Base-by-base conservation (phyloP, 148 eudicot genomes). In the Mesembryanthemum crystallinum region DNA sequence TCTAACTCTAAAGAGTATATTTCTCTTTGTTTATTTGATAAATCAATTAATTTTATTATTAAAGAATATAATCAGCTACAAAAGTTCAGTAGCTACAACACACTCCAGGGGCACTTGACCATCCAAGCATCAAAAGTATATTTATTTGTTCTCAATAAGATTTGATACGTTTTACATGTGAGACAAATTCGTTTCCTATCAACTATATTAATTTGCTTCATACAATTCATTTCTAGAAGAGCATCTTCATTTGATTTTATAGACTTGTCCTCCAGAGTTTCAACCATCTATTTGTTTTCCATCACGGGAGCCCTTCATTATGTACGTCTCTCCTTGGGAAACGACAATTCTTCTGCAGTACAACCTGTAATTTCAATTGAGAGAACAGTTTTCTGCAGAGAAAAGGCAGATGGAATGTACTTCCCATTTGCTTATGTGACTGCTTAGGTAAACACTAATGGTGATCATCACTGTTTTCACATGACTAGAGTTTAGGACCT, bases 391-490 rank as follows among this genome's bases (percentile, higher is more conserved):
- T 94, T 94, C 79, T 94, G 92, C 77, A 76, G 96, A 77, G 98
- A 94, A 82, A 90, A 76, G 78, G 97, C 97, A 51, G 98, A 97
- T 76, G 96, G 98, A 79, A 88, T 94, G 98, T 92, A 90, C 73
- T 87, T 93, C 58, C 85, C 98, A 39, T 60, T 86, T 49, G 87
- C 97, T 35, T 94, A 90, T 73, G 98, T 97, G 55, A 82, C 83
- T 72, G 97, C 96, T 28, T 97, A 91, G 94, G 98, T 93, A 55
- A 55, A 76, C 77, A 12, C 6, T 35, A 2, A 35, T 2, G 3
- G 3, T 35, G 39, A 2, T 35, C 6, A 35, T 35, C n/a, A n/a
- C n/a, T n/a, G n/a, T n/a, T n/a, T n/a, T n/a, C n/a, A n/a, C n/a
- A n/a, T 39, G 9, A 39, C 43, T 9, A 39, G 43, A 39, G 43